These are phyloP conservation scores for Vitis hybrid DNA, from an alignment of 177 flowering plant genomes.

Conservation along the genomic window DNA sequence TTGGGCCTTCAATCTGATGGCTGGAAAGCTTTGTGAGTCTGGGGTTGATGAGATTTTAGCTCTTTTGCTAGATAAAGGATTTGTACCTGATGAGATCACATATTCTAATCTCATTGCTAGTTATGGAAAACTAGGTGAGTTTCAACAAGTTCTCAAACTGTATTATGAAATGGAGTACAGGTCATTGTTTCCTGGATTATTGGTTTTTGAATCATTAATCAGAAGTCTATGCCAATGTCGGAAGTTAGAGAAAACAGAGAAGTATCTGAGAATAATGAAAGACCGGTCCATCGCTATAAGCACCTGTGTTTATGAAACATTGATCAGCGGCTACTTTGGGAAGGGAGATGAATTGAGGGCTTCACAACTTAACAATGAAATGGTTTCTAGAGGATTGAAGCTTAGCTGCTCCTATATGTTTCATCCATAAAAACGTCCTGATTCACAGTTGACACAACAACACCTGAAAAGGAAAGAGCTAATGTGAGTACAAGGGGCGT, in stretches of 20 bases:
- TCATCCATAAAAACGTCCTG: no score
- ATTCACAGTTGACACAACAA: no score
- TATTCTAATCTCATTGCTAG: conserved; percentile 65
- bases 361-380: no score
- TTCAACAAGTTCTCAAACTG: conserved; percentile 56
- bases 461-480: no score
- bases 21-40: conserved; percentile 31
- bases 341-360: no score
- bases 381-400: no score
- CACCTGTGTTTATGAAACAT: no score
- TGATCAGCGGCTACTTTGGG: no score
- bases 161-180: conserved; percentile 73
- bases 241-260: conserved; percentile 60
- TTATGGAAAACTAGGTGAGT: conserved; percentile 42
- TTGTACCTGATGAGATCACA: conserved; percentile 63
- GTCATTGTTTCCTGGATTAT: conserved; percentile 39
- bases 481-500: no score
- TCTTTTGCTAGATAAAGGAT: no score
- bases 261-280: conserved; percentile 45
- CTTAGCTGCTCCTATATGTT: no score
- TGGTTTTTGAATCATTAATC: conserved; percentile 42
- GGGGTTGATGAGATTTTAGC: conserved; percentile 47
- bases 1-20: conserved; percentile 47
- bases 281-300: no score
- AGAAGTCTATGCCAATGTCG: conserved; percentile 40